phyloP scores from a whole-genome alignment of 345 rosid species.

The Xanthoceras sorbifolium region DNA sequence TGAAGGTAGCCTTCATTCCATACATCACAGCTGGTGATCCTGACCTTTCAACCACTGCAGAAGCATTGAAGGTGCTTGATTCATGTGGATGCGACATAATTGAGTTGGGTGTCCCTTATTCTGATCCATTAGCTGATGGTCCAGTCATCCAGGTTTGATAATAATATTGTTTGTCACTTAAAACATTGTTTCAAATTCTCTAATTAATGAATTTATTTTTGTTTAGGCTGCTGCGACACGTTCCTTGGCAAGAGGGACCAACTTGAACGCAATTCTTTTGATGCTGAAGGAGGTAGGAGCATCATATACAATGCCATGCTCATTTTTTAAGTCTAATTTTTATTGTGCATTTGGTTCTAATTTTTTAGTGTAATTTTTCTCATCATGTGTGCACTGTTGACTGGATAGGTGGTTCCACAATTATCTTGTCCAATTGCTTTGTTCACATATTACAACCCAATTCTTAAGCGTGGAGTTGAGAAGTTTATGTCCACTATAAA shows the following conservation, averaged over 20 bases:
- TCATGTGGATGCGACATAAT: slow-evolving; percentile 81
- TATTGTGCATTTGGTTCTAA: background rate
- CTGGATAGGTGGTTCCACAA: slow-evolving; percentile 68
- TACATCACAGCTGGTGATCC: slow-evolving; percentile 98
- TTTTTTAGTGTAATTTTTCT: slow-evolving; percentile 1
- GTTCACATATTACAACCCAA: slow-evolving; percentile 88
- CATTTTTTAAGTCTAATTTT: background rate
- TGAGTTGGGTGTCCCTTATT: slow-evolving; percentile 85
- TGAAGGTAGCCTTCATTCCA: slow-evolving; percentile 84
- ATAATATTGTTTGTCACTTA: background rate
- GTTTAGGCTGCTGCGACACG: slow-evolving; percentile 91
- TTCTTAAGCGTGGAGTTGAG: slow-evolving; percentile 69
- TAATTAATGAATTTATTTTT: slow-evolving; percentile 17
- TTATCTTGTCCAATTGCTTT: slow-evolving; percentile 80
- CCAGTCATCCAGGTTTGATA: slow-evolving; percentile 84
- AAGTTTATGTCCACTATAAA: slow-evolving; percentile 67
- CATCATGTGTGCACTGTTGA: slow-evolving; percentile 5
- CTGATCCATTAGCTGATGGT: slow-evolving; percentile 94
- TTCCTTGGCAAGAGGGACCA: slow-evolving; percentile 73
- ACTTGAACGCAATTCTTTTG: slow-evolving; percentile 58
- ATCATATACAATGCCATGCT: background rate
- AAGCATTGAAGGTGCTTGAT: slow-evolving; percentile 79
- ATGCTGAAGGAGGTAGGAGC: slow-evolving; percentile 80
- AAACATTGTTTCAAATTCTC: background rate
- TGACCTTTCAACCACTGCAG: slow-evolving; percentile 88